Evolutionary conservation across 1,284 basidiomycete species (phyloP), one percentile per base, ranked within the genome.

Genomic region (Rhodotorula mucilaginosa): DNA sequence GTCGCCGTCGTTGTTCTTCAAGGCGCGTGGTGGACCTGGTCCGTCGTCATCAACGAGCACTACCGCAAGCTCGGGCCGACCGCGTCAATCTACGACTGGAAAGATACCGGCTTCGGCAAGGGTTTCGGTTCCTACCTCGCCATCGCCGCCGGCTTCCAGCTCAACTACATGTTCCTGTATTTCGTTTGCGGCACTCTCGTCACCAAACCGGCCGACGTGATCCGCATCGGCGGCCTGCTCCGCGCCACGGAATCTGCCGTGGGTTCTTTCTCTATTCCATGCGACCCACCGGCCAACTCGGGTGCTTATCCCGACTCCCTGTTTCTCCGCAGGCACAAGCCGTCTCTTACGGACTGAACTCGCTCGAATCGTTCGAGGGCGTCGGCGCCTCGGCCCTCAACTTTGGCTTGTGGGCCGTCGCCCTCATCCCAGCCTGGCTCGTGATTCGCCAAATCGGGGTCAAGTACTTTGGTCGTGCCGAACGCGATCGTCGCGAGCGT

Each of bases 201-300:
- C 47, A 59, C 58, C 19, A 52, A 64, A 21, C 68, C 69, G 16
- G 65, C 63, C 52, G 68, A 69, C 58, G 51, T 74, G 48, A n/a
- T 75, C 23, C 65, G 73, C 21, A 67, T 75, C 65, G 79, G 77
- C n/a, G 74, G 75, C 21, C 64, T 74, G 2, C 66, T 76, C 21
- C 80, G 73, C 26, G 80, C 66, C 12, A 73, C 72, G 7, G 69
- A 73, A 39, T 71, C 69, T 1, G 72, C 68, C 13, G 70, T 68
- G 31, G 10, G 60, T 67, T 23, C n/a, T 19, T 31, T 39, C 46
- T 7, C 39, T 8, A 2, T 44, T 44, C 10, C 12, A 10, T 44
- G 39, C 39, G 39, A 12, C 46, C 62, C 23, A 26, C 29, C 6
- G 18, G 26, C 26, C 6, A 19, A 19, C 15, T 58, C 19, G 19